Base-by-base conservation (phyloP, 345 rosid species). In the Cardamine occulta region DNA sequence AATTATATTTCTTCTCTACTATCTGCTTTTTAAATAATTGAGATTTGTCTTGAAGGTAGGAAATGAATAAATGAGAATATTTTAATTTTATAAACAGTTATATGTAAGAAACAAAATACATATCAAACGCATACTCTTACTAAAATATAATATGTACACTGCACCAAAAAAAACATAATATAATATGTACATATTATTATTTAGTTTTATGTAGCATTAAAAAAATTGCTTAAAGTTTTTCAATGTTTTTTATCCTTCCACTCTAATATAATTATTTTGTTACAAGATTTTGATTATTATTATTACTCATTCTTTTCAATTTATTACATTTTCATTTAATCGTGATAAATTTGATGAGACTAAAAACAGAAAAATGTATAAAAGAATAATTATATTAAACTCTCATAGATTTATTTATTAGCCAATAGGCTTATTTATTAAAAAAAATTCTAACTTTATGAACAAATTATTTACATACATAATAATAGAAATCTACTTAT, bases 61-160 rank as follows among this genome's bases (percentile, higher is more conserved):
- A 56, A 56, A 56, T 56, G 21, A 42, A 69, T 56, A 70, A 58
- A 58, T 70, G 74, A 70, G 66, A 31, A 14, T 21, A 42, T 28
- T 44, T 19, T 14, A 19, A 58, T 45, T 18, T 24, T 57, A 3
- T 8, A 42, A 56, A 28, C 6, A 55, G 19, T 26, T 11, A 39
- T 39, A 37, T 40, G 12, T 17, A n/a, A 24, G 9, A 52, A 2
- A n/a, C 1, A 39, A 21, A 18, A 18, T 55, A 15, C 9, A 32
- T 12, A 18, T 17, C 18, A 48, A 65, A 45, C 19, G 6, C 17
- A 42, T n/a, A 45, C 8, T 45, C 51, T 45, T n/a, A 45, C 8
- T 5, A 45, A 42, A 45, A 42, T 45, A 40, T 40, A 14, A 4
- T 13, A 44, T 44, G 7, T 42, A 40, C 2, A 13, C n/a, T n/a